Conservation (phyloP, 352 stramenopile genomes). For the Globisporangium barbulae region DNA sequence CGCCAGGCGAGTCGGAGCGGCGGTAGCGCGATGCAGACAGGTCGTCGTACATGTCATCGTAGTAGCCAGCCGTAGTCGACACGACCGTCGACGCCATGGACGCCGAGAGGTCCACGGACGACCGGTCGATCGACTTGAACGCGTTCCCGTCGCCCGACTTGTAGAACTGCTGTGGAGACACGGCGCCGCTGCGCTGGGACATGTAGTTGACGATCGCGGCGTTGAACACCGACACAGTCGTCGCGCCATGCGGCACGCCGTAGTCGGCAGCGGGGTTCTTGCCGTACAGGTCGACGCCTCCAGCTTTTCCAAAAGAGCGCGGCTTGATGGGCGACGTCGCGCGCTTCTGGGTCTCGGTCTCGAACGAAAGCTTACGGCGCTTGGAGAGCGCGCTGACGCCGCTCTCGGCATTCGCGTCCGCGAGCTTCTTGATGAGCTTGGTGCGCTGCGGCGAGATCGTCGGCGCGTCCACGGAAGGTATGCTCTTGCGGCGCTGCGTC, state of each 20-base stretch:
- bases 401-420: slow-evolving; percentile 12
- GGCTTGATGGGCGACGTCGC: slow-evolving; percentile 12
- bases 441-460: slow-evolving; percentile 22
- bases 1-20: slow-evolving; percentile 25
- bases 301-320: slow-evolving; percentile 8
- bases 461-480: slow-evolving; percentile 6
- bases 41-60: slow-evolving; percentile 64
- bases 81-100: slow-evolving; percentile 70
- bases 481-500: slow-evolving; percentile 20
- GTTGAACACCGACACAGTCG: slow-evolving; percentile 14
- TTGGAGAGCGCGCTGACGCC: slow-evolving; percentile 27
- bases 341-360: slow-evolving; percentile 12
- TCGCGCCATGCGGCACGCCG: background rate
- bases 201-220: slow-evolving; percentile 11
- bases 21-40: slow-evolving; percentile 28
- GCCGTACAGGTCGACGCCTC: slow-evolving; percentile 4
- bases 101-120: slow-evolving; percentile 48
- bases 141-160: slow-evolving; percentile 16
- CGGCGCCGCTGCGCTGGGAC: slow-evolving; percentile 8
- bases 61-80: slow-evolving; percentile 38
- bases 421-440: slow-evolving; percentile 38
- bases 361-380: slow-evolving; percentile 43
- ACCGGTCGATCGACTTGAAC: slow-evolving; percentile 32
- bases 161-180: slow-evolving; percentile 11
- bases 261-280: slow-evolving; percentile 11